Base-by-base conservation (phyloP, 352 stramenopile species). In the Globisporangium canariense region DNA sequence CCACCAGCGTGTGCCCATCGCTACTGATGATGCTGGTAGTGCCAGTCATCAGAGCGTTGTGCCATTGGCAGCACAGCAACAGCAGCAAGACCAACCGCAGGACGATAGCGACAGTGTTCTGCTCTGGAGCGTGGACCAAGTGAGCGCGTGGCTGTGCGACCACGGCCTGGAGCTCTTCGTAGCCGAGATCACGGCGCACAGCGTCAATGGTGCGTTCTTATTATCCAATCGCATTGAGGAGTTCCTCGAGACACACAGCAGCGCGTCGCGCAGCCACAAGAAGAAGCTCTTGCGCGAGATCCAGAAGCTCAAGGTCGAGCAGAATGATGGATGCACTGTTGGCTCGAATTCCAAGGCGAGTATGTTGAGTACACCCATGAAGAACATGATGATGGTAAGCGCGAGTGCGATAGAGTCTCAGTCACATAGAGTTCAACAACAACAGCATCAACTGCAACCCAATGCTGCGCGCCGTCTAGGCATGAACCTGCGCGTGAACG, bases 231-330 rank as follows among this genome's bases (percentile, higher is more conserved):
- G 60, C 8, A 76, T 90, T 55, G 77, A 93, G 6, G 64, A 61
- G 55, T 77, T 94, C 55, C 60, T 91, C n/a, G 79, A 89, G 34
- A 50, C 67, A 20, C 76, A 76, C 50, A 74, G 69, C 8, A 62
- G 65, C 8, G 79, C 78, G n/a, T 89, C 79, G 59, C 74, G 86
- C 4, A 79, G 79, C 1, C 78, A 90, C 52, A 91, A 91, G 67
- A 91, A 91, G 67, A 93, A 93, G 47, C 63, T 94, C 32, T 70
- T 78, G 63, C 79, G 86, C 7, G 86, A 94, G 64, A 82, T 90
- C 56, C 78, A 89, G 43, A 92, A 92, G 53, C 71, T 94, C n/a
- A 76, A 84, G 46, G 62, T 55, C 13, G 65, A 75, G 20, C 43
- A 68, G 5, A 47, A 56, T 1, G 9, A 63, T 10, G 22, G 49